A percentile compares a stretch with the other conserved stretches of the same genome.
These are phyloP conservation scores for Cynara cardunculus DNA, from an alignment of 129 eudicot genomes.

Conservation along the genomic window DNA sequence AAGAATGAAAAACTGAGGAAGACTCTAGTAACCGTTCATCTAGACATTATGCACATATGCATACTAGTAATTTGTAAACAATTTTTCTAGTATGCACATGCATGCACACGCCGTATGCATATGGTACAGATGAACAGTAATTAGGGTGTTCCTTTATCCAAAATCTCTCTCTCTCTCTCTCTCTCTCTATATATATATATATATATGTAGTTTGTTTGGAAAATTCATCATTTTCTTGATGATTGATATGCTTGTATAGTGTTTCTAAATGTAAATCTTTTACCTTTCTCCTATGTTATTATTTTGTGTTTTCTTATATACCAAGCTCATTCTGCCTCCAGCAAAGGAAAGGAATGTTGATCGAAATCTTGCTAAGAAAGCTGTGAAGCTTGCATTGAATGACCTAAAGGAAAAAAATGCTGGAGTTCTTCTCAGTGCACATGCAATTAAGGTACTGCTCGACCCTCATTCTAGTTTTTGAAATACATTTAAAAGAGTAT, in stretches of 20 bases:
- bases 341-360: constrained; percentile 32
- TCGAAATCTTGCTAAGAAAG: constrained; percentile 50
- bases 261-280: not conserved
- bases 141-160: too few species aligned
- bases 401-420: constrained; percentile 70
- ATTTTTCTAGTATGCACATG: too few species aligned
- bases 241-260: not conserved
- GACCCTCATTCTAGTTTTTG: not conserved
- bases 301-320: constrained; percentile 36
- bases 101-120: too few species aligned
- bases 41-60: too few species aligned
- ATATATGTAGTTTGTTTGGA: not conserved
- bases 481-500: not conserved
- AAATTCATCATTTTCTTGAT: not conserved
- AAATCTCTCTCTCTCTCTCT: too few species aligned
- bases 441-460: constrained; percentile 67
- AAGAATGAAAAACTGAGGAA: too few species aligned
- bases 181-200: too few species aligned
- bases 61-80: too few species aligned
- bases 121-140: too few species aligned
- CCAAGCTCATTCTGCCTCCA: constrained; percentile 38
- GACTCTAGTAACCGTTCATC: too few species aligned
- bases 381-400: constrained; percentile 62
- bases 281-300: not conserved
- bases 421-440: constrained; percentile 77